These are phyloP conservation scores for Apophysomyces trapeziformis DNA, from an alignment of 371 early-diverging fungal species.

Conservation along the genomic window DNA sequence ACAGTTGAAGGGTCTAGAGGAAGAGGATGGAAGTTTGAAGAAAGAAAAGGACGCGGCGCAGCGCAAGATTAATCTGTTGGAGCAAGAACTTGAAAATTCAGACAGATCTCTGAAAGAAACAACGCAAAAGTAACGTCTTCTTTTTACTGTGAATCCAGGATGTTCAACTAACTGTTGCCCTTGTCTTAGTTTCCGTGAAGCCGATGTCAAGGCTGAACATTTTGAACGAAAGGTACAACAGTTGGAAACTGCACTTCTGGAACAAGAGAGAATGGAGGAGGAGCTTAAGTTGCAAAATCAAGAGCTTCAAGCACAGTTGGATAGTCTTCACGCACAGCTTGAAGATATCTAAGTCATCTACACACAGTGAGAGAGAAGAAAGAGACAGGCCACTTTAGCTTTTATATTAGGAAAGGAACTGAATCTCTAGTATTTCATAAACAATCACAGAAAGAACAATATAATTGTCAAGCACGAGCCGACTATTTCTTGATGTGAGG, in stretches of 20 bases:
- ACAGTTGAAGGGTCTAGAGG: constrained; percentile 61
- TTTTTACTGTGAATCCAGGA: too few relatives aligned
- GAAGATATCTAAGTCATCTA: constrained; percentile 62
- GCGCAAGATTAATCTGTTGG: constrained; percentile 67
- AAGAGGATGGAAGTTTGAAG: constrained; percentile 66
- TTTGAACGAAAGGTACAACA: constrained; percentile 79
- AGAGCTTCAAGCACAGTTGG: constrained; percentile 67
- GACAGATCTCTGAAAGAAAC: constrained; percentile 72
- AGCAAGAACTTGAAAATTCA: constrained; percentile 69
- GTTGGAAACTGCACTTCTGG: constrained; percentile 62
- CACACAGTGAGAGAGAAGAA: too few relatives aligned
- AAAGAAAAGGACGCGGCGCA: constrained; percentile 68
- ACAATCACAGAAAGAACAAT: too few relatives aligned
- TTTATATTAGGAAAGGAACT: too few relatives aligned
- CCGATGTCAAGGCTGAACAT: constrained; percentile 82
- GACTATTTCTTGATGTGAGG: too few relatives aligned
- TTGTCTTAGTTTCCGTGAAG: constrained; percentile 65
- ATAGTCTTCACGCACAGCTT: constrained; percentile 68
- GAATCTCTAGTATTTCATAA: too few relatives aligned
- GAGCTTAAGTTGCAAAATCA: constrained; percentile 63
- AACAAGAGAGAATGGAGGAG: constrained; percentile 67
- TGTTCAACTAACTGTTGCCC: neutral
- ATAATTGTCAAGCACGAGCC: too few relatives aligned
- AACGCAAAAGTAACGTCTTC: constrained; percentile 62
- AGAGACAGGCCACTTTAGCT: too few relatives aligned